phyloP scores from a whole-genome alignment of 75 land plant species.

The Selaginella tamariscina region DNA sequence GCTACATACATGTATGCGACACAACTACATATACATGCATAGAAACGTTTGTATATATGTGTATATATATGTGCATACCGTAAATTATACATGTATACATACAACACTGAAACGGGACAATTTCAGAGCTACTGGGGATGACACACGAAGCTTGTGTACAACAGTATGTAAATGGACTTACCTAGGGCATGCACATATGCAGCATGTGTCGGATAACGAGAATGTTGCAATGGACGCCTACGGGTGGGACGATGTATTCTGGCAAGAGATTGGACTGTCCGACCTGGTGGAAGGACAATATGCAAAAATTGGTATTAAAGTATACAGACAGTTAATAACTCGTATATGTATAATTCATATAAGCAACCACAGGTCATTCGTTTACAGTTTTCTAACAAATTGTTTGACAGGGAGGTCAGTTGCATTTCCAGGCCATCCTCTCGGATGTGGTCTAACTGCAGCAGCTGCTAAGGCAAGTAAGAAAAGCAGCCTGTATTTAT shows the following conservation, averaged over 20 bases:
- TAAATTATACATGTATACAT: no score
- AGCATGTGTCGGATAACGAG: constrained; percentile 38
- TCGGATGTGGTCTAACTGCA: constrained; percentile 76
- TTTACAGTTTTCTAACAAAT: not conserved
- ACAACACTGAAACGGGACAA: no score
- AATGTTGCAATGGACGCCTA: constrained; percentile 68
- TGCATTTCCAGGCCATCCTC: constrained; percentile 91
- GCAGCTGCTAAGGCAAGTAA: constrained; percentile 85
- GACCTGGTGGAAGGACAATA: constrained; percentile 95
- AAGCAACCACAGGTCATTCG: not conserved
- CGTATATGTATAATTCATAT: not conserved
- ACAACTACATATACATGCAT: no score
- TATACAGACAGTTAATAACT: not conserved
- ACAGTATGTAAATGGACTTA: constrained; percentile 97
- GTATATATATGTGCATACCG: no score
- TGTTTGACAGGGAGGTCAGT: constrained; percentile 62
- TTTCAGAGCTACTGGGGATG: constrained; percentile 90
- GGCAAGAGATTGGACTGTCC: constrained; percentile 92
- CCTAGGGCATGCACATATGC: constrained; percentile 93
- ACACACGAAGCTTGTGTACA: constrained; percentile 88
- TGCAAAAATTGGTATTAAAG: constrained; percentile 75
- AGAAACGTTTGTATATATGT: no score
- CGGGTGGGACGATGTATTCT: constrained; percentile 99
- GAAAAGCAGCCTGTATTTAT: not conserved
- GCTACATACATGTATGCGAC: no score